phyloP scores from a whole-genome alignment of 768 basidiomycete species.

The Leccinum longicurvipes region DNA sequence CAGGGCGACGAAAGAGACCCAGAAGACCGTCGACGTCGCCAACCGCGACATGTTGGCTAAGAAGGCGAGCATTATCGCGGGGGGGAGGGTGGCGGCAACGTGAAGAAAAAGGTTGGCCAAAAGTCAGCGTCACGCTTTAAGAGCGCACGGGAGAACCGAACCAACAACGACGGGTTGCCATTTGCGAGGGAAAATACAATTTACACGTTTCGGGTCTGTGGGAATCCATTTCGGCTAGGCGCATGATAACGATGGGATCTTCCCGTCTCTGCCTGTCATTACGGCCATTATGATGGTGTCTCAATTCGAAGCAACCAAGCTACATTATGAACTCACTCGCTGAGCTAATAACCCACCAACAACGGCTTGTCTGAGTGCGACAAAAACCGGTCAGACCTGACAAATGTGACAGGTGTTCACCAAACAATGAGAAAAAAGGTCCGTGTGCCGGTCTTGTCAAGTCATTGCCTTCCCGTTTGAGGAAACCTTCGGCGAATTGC shows the following conservation, averaged over 20 bases:
- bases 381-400: slow-evolving; percentile 16
- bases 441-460: neutral
- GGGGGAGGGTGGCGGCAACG: slow-evolving; percentile 18
- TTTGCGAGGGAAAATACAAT: slow-evolving; percentile 7
- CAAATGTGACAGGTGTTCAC: neutral
- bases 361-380: neutral
- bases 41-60: slow-evolving; percentile 15
- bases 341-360: too few species aligned
- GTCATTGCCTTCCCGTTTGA: neutral
- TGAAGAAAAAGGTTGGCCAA: slow-evolving; percentile 9
- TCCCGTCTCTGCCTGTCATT: slow-evolving; percentile 8
- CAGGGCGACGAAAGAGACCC: slow-evolving; percentile 17
- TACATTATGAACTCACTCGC: neutral
- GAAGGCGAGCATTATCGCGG: slow-evolving; percentile 22
- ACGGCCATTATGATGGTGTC: slow-evolving; percentile 6
- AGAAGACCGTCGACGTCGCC: slow-evolving; percentile 23
- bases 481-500: neutral
- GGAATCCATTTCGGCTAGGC: slow-evolving; percentile 18
- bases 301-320: neutral
- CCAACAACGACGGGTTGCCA: slow-evolving; percentile 6
- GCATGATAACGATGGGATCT: slow-evolving; percentile 13
- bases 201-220: slow-evolving; percentile 26
- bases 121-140: slow-evolving; percentile 21
- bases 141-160: slow-evolving; percentile 17
- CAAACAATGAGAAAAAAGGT: neutral